phyloP scores from a whole-genome alignment of 352 stramenopile species.

The Stephanocyclus meneghinianus region DNA sequence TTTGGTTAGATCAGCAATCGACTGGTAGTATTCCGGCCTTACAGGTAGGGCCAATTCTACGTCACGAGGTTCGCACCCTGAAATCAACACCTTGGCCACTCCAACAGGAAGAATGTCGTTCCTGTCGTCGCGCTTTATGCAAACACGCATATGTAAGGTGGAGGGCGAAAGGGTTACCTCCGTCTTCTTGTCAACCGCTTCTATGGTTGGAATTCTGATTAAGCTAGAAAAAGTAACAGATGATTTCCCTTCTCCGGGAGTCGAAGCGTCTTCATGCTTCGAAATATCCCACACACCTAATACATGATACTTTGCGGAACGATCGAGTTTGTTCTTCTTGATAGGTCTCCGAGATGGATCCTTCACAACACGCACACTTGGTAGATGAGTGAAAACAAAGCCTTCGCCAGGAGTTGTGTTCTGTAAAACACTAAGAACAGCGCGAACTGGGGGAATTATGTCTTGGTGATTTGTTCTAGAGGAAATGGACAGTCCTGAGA shows the following conservation, averaged over 20 bases:
- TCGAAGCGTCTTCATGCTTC: background rate
- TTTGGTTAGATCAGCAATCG: background rate
- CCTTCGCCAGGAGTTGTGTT: background rate
- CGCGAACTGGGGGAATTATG: background rate
- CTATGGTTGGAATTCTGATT: background rate
- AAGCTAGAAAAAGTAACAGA: conserved; percentile 2
- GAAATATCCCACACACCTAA: conserved; percentile 9
- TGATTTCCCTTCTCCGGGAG: background rate
- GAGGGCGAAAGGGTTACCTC: background rate
- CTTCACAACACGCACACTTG: background rate
- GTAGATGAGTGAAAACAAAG: background rate
- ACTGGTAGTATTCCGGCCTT: conserved; percentile 8
- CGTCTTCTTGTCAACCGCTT: background rate
- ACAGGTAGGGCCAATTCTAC: conserved; percentile 4
- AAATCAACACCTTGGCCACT: background rate
- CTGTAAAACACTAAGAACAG: conserved; percentile 1
- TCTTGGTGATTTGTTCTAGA: background rate
- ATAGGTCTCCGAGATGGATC: background rate
- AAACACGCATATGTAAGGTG: conserved; percentile 1
- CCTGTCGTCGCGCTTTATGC: background rate
- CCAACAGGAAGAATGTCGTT: conserved; percentile 6
- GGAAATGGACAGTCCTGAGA: conserved; percentile 1
- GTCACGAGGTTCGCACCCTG: background rate
- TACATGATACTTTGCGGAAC: conserved; percentile 3
- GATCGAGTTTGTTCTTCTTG: background rate